These are phyloP conservation scores for Monosporascus sp. DNA, from an alignment of 2,329 filamentous ascomycete species.

Conservation along the genomic window DNA sequence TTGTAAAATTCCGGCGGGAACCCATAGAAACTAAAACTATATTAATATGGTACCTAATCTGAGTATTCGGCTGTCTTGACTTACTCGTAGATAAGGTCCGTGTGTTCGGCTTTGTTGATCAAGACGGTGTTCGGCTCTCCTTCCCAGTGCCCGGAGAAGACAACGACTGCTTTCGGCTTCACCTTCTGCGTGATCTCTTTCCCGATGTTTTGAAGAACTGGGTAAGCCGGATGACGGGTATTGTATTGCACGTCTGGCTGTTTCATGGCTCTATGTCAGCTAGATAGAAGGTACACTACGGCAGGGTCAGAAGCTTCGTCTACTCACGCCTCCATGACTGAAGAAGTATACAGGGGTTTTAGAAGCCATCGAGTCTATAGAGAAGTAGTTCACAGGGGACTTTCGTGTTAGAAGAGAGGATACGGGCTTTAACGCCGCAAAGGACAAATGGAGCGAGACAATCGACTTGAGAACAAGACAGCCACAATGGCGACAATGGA, in stretches of 20 bases:
- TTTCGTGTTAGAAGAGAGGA: conserved; percentile 9
- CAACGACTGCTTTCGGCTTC: conserved; percentile 66
- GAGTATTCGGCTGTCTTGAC: conserved; percentile 1
- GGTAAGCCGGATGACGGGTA: conserved; percentile 61
- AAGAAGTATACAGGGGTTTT: conserved; percentile 44
- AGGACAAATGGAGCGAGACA: conserved; percentile 12
- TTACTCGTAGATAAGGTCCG: conserved; percentile 65
- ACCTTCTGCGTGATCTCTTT: conserved; percentile 65
- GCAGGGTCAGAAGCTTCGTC: background rate
- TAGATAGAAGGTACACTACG: background rate
- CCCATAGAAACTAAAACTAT: conserved; percentile 54
- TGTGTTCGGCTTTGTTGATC: conserved; percentile 60
- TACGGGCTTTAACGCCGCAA: conserved; percentile 10
- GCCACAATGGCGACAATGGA: conserved; percentile 20
- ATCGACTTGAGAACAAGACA: conserved; percentile 14
- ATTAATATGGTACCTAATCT: conserved; percentile 11
- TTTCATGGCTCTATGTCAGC: conserved; percentile 5
- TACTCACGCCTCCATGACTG: conserved; percentile 44
- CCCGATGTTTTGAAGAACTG: conserved; percentile 59
- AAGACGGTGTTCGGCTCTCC: conserved; percentile 49
- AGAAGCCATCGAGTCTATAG: conserved; percentile 16
- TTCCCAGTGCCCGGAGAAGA: conserved; percentile 77
- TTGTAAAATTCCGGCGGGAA: conserved; percentile 67
- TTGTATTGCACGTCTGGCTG: conserved; percentile 63
- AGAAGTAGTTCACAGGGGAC: conserved; percentile 1